phyloP scores from a whole-genome alignment of 768 basidiomycete species.

The Multifurca ochricompacta region DNA sequence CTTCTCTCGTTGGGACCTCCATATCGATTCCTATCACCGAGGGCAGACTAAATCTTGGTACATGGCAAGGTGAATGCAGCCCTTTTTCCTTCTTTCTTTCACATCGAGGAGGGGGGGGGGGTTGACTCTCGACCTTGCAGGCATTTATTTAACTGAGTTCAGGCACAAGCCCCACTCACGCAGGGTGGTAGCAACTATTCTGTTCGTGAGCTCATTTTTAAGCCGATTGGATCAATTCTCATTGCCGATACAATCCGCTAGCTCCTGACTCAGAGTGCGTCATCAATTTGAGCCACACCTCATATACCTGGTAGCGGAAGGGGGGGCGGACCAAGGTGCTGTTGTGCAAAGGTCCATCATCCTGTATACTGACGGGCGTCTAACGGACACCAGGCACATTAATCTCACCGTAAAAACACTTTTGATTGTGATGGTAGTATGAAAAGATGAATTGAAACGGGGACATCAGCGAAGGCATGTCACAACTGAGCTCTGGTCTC shows the following conservation, averaged over 20 bases:
- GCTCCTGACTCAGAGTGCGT: constrained; percentile 1
- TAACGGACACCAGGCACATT: too few relatives aligned
- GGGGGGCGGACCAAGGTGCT: too few relatives aligned
- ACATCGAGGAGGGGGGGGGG: too few relatives aligned
- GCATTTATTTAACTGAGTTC: constrained; percentile 87
- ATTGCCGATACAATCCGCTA: neutral
- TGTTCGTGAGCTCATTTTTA: constrained; percentile 38
- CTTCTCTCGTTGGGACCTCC: constrained; percentile 75
- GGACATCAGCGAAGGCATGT: too few relatives aligned
- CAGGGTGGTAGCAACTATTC: constrained; percentile 70
- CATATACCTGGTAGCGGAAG: neutral
- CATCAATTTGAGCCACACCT: neutral
- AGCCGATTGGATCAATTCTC: neutral
- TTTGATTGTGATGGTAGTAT: too few relatives aligned
- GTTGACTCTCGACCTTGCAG: constrained; percentile 27
- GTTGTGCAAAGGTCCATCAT: too few relatives aligned
- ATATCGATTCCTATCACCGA: constrained; percentile 80
- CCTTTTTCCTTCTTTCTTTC: too few relatives aligned
- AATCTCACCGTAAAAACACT: too few relatives aligned
- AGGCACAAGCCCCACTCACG: constrained; percentile 59
- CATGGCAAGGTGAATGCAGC: constrained; percentile 74
- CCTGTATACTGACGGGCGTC: neutral
- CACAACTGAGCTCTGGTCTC: too few relatives aligned
- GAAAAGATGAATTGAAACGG: too few relatives aligned
- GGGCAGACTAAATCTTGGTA: constrained; percentile 72